phyloP scores from a whole-genome alignment of 441 rosid species.

The Flueggea neowawraea region DNA sequence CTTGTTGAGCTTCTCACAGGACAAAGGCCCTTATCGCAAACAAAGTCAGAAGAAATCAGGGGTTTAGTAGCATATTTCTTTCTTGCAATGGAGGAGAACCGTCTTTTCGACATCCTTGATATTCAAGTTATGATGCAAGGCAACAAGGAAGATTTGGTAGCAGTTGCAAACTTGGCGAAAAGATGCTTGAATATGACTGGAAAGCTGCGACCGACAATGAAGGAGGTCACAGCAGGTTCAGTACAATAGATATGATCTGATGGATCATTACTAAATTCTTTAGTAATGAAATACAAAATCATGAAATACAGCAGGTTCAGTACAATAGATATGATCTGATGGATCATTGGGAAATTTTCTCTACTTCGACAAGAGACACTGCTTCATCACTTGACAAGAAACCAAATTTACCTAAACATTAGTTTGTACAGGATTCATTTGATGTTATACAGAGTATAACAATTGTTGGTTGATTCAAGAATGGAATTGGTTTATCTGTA shows the following conservation, averaged over 20 bases:
- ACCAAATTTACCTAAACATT: not conserved
- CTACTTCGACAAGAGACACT: not conserved
- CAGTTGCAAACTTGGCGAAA: not conserved
- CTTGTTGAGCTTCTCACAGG: conserved; percentile 5
- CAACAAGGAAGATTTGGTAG: not conserved
- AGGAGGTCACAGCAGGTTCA: not conserved
- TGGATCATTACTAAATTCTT: too few species aligned
- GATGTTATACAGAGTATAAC: too few species aligned
- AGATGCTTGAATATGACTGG: not conserved
- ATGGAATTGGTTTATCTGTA: too few species aligned
- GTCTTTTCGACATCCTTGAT: not conserved
- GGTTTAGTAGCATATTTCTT: conserved; percentile 1
- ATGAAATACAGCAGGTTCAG: not conserved
- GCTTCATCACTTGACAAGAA: not conserved
- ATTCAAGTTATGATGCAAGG: not conserved
- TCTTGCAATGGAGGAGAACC: not conserved
- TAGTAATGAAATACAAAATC: too few species aligned
- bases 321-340: not conserved
- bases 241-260: not conserved
- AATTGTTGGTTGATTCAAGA: too few species aligned
- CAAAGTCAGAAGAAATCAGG: not conserved
- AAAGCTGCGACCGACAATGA: conserved; percentile 3
- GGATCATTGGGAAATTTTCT: not conserved
- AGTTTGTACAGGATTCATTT: not conserved
- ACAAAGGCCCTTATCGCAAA: not conserved